These are phyloP conservation scores for Botrytis deweyae DNA, from an alignment of 2,329 filamentous ascomycete genomes.

Conservation along the genomic window DNA sequence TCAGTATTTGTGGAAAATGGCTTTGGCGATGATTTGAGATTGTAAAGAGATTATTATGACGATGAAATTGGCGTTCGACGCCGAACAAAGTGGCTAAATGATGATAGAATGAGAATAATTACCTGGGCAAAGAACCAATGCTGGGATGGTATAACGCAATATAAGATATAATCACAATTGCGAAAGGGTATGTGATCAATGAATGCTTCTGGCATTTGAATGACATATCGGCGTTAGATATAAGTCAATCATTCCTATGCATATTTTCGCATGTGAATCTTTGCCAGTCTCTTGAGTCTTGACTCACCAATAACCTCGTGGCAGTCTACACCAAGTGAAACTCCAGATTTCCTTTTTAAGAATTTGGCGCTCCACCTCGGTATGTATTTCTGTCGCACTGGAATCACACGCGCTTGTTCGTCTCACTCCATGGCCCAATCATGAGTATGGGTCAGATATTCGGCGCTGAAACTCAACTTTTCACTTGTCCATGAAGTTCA, in stretches of 20 bases:
- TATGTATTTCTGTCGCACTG: slow-evolving; percentile 13
- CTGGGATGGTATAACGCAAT: background rate
- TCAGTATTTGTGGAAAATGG: background rate
- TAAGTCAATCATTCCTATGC: background rate
- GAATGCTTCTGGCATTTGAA: background rate
- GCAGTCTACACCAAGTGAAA: slow-evolving; percentile 26
- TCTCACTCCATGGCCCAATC: slow-evolving; percentile 12
- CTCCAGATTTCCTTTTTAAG: slow-evolving; percentile 7
- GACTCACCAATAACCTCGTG: slow-evolving; percentile 24
- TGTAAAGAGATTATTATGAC: background rate
- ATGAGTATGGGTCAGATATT: background rate
- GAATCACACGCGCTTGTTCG: slow-evolving; percentile 14
- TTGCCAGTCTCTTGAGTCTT: background rate
- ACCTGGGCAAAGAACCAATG: background rate
- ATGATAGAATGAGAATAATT: background rate
- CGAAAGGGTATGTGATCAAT: background rate
- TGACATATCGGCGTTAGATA: background rate
- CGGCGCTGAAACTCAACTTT: slow-evolving; percentile 17
- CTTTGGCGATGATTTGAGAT: background rate
- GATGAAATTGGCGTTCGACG: background rate
- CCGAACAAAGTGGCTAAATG: background rate
- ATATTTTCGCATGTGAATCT: slow-evolving; percentile 10
- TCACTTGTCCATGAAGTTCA: background rate
- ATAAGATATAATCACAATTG: background rate
- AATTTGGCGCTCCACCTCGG: slow-evolving; percentile 2